These are phyloP conservation scores for Cyanidium caldarium DNA, from an alignment of 23 red algal genomes.

Conservation along the genomic window DNA sequence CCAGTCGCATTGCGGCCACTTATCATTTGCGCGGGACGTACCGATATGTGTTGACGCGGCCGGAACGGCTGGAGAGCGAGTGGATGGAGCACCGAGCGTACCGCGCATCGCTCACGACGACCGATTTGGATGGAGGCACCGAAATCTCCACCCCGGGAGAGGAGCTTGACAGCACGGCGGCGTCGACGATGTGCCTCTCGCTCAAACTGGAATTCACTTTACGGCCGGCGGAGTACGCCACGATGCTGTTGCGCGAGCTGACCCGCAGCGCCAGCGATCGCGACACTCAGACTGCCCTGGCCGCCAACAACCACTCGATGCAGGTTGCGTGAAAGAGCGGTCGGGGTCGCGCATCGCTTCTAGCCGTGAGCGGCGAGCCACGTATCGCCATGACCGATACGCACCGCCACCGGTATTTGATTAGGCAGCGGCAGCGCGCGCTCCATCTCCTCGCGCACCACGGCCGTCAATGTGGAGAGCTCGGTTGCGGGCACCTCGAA, in stretches of 20 bases:
- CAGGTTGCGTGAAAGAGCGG: too few relatives aligned
- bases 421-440: slow-evolving; percentile 15
- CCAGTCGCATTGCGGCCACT: not conserved
- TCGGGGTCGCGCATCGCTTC: too few relatives aligned
- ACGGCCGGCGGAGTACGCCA: slow-evolving; percentile 60
- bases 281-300: not conserved
- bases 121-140: not conserved
- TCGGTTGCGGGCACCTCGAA: slow-evolving; percentile 24
- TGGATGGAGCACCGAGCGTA: not conserved
- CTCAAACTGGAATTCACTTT: slow-evolving; percentile 51
- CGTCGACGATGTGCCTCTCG: not conserved
- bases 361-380: slow-evolving; percentile 13
- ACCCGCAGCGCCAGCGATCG: slow-evolving; percentile 20
- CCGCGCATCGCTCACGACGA: not conserved
- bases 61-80: not conserved
- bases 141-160: not conserved
- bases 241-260: slow-evolving; percentile 85
- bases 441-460: slow-evolving; percentile 24
- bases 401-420: slow-evolving; percentile 10
- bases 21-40: not conserved
- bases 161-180: not conserved
- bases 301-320: not conserved
- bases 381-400: slow-evolving; percentile 14
- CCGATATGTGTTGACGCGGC: not conserved
- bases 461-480: not conserved